Base-by-base conservation (phyloP, 1,139 yeast genomes). In the Hanseniaspora uvarum region DNA sequence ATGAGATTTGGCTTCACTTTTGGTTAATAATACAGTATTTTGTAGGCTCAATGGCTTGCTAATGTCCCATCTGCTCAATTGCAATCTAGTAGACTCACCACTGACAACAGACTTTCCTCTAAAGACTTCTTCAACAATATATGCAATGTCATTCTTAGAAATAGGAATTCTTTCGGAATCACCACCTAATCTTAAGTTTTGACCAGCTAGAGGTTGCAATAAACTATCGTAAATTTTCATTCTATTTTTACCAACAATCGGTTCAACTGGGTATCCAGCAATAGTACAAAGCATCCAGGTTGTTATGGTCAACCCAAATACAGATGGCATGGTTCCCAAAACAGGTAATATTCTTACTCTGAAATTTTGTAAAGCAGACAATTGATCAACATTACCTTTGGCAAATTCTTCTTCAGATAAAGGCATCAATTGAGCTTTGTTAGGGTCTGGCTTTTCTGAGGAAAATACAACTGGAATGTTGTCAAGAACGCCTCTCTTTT, bases 371-470 rank as follows among this genome's bases (percentile, higher is more conserved):
- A 92, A 70, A 1, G 96, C 94, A 55, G 95, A 81, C 52, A 92
- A 73, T 66, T 92, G 94, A 59, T 81, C 94, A 34, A 89, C 95
- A 56, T 81, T 74, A 39, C 97, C 97, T 66, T 81, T 81, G 54
- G 77, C 80, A 56, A 80, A 76, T 65, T 86, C 94, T 39, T 79
- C 83, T 48, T 87, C 88, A 12, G 88, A 82, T 53, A 92, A 72
- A 6, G 96, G 96, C 58, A 92, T 70, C 57, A 92, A 68, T 59
- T 82, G 78, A 1, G 97, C 97, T 70, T 92, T 92, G 56, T 86
- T 80, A 38, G 95, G 95, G 63, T 89, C 96, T 1, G 98, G 98
- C 67, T 92, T 92, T 66, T 92, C 98, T 1, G 95, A 85, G 30
- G 95, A 85, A 63, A 86, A 92, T 1, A 88, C 94, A 7, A 87